Evolutionary conservation across 306 rosid genomes (phyloP).

Genomic region (Dryas alaskensis): DNA sequence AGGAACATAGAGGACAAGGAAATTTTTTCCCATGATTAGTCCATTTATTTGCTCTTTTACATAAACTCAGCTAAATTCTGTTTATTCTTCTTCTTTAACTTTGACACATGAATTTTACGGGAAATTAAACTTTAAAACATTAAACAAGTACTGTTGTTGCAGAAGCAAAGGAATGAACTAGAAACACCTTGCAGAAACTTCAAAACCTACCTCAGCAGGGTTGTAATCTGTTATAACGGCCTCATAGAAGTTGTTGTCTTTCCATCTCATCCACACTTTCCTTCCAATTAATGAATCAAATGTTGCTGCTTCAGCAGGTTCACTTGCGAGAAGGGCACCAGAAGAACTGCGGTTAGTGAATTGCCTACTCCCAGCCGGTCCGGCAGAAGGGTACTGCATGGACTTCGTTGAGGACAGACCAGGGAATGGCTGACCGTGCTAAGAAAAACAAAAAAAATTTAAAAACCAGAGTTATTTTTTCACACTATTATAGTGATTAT

Average conservation of each 20-base stretch:
- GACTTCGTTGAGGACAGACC: slow-evolving; percentile 54
- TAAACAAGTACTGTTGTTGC: slow-evolving; percentile 12
- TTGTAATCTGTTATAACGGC: slow-evolving; percentile 83
- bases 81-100: background rate
- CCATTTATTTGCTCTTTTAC: too few relatives aligned
- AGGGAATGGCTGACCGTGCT: slow-evolving; percentile 57
- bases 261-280: slow-evolving; percentile 96
- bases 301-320: slow-evolving; percentile 44
- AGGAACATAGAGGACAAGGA: too few relatives aligned
- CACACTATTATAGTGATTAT: background rate
- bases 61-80: background rate
- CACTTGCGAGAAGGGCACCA: slow-evolving; percentile 45
- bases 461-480: slow-evolving; percentile 14
- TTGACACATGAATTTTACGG: background rate
- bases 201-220: slow-evolving; percentile 50
- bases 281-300: slow-evolving; percentile 71
- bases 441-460: slow-evolving; percentile 12
- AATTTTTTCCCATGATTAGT: too few relatives aligned
- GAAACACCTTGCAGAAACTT: slow-evolving; percentile 13
- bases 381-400: slow-evolving; percentile 53
- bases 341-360: slow-evolving; percentile 56
- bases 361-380: slow-evolving; percentile 50
- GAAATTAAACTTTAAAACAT: background rate
- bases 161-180: background rate
- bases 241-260: slow-evolving; percentile 89